phyloP scores from a whole-genome alignment of 305 asterid species.

The Nicotiana rustica region DNA sequence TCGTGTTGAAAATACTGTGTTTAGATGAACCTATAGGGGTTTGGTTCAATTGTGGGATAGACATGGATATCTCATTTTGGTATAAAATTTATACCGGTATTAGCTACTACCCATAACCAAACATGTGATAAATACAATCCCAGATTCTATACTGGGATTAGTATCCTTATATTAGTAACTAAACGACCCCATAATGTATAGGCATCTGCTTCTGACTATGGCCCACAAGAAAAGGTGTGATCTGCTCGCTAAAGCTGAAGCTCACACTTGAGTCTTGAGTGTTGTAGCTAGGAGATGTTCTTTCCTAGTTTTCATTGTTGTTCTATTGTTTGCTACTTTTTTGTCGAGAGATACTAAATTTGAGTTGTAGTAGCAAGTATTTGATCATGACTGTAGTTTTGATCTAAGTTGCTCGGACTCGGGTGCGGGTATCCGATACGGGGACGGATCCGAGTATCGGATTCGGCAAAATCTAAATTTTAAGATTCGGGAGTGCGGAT shows the following conservation, averaged over 20 bases:
- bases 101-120: too few relatives aligned
- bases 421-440: too few relatives aligned
- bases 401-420: not conserved
- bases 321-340: not conserved
- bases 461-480: too few relatives aligned
- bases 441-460: too few relatives aligned
- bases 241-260: not conserved
- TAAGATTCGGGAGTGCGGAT: too few relatives aligned
- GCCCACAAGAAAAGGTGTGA: not conserved
- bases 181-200: not conserved
- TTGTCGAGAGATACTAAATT: not conserved
- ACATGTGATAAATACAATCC: too few relatives aligned
- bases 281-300: not conserved
- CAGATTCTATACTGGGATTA: too few relatives aligned
- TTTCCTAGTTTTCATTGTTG: slow-evolving; percentile 1
- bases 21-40: not conserved
- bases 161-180: too few relatives aligned
- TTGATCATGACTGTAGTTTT: slow-evolving; percentile 14
- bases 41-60: too few relatives aligned
- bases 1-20: not conserved
- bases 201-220: not conserved
- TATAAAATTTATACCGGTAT: too few relatives aligned
- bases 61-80: too few relatives aligned
- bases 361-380: not conserved
- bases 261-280: not conserved